Percentiles rank a stretch among this genome's conserved stretches.
phyloP scores from a whole-genome alignment of 139 green algal species.

The Tetratostichococcus sp. region DNA sequence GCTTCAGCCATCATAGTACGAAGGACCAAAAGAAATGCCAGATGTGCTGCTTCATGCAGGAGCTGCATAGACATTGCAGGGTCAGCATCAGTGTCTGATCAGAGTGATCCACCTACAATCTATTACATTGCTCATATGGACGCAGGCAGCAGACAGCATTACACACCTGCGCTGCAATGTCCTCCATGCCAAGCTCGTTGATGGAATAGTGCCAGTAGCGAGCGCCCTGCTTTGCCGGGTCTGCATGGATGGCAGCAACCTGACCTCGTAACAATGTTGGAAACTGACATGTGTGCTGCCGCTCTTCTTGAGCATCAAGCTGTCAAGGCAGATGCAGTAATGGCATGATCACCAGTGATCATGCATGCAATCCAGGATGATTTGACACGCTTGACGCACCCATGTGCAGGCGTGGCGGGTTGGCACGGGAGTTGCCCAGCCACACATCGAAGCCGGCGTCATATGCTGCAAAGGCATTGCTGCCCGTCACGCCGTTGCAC shows the following conservation, averaged over 20 bases:
- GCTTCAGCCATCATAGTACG: too few relatives aligned
- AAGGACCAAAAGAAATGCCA: too few relatives aligned
- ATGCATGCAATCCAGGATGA: too few relatives aligned
- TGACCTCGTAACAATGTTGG: background rate
- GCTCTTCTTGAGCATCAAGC: too few relatives aligned
- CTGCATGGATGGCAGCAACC: slow-evolving; percentile 14
- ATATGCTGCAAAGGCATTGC: slow-evolving; percentile 85
- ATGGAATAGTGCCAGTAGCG: slow-evolving; percentile 84
- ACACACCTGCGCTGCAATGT: slow-evolving; percentile 54
- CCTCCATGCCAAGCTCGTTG: slow-evolving; percentile 78
- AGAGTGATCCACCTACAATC: too few relatives aligned
- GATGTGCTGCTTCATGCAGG: too few relatives aligned
- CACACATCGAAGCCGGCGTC: slow-evolving; percentile 92
- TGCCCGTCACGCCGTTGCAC: slow-evolving; percentile 67
- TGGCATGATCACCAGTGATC: too few relatives aligned
- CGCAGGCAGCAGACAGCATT: background rate
- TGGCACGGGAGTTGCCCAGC: slow-evolving; percentile 83
- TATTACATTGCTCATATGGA: too few relatives aligned
- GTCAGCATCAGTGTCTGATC: too few relatives aligned
- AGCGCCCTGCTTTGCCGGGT: slow-evolving; percentile 29
- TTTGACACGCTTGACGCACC: slow-evolving; percentile 26
- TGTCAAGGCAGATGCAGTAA: too few relatives aligned
- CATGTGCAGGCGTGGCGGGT: slow-evolving; percentile 68
- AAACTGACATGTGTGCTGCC: too few relatives aligned
- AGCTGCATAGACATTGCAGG: too few relatives aligned